Conservation (phyloP, 2,329 filamentous ascomycete species). For the Hymenoscyphus scutula region DNA sequence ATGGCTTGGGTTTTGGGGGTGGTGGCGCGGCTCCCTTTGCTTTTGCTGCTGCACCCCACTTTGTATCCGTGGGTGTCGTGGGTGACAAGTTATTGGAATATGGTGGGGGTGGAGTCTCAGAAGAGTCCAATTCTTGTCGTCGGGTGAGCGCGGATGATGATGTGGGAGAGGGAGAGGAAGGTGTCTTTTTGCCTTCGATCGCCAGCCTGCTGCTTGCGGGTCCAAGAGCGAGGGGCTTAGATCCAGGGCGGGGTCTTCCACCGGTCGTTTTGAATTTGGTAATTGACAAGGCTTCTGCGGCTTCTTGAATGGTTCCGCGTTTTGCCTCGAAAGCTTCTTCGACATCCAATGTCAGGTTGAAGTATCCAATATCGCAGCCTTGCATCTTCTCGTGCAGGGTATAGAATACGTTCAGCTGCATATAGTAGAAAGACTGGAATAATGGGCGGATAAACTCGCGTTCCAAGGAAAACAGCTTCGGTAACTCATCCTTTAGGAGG, state of each 20-base stretch:
- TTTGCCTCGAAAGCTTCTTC: slow-evolving; percentile 89
- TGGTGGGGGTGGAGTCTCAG: slow-evolving; percentile 65
- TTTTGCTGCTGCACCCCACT: slow-evolving; percentile 56
- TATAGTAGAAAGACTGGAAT: slow-evolving; percentile 99
- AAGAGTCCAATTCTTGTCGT: slow-evolving; percentile 43
- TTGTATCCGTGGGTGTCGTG: slow-evolving; percentile 28
- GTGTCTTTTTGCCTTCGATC: slow-evolving; percentile 20
- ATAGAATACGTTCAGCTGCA: slow-evolving; percentile 99
- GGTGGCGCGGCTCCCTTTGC: slow-evolving; percentile 63
- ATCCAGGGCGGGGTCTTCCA: slow-evolving; percentile 47
- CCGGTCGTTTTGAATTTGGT: slow-evolving; percentile 90
- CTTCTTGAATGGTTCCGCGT: slow-evolving; percentile 82
- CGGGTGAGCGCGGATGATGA: slow-evolving; percentile 33
- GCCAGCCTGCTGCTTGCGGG: slow-evolving; percentile 26
- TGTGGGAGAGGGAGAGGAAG: slow-evolving; percentile 36
- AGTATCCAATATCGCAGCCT: slow-evolving; percentile 94
- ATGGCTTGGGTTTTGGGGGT: slow-evolving; percentile 79
- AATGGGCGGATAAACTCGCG: slow-evolving; percentile 93
- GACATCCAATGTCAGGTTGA: slow-evolving; percentile 85
- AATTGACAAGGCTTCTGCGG: slow-evolving; percentile 79
- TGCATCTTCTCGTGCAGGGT: slow-evolving; percentile 99
- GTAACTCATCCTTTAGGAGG: slow-evolving; percentile 90
- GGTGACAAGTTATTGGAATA: slow-evolving; percentile 54
- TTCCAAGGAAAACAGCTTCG: slow-evolving; percentile 85
- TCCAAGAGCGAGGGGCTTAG: slow-evolving; percentile 21